Base-by-base conservation (phyloP, 2,329 filamentous ascomycete genomes). In the Ilyonectria robusta region DNA sequence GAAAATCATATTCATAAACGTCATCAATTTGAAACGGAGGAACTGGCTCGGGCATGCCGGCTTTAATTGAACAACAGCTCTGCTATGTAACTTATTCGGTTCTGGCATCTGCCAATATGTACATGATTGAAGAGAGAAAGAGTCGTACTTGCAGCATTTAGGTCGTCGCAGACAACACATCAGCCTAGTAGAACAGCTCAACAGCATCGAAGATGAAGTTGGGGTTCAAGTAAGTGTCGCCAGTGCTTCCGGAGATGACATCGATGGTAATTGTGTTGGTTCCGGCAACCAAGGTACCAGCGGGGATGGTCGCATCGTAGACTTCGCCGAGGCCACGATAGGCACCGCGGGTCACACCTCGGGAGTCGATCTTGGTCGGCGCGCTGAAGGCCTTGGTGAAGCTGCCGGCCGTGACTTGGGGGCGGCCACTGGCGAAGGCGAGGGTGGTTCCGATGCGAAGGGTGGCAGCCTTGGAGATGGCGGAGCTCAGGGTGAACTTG, bases 381-480 rank as follows among this genome's bases (percentile, higher is more conserved):
- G 88, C 87, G 2, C 82, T 76, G 1, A 82, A 81, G 0, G 82
- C 67, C 1, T 83, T 84, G 10, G 76, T 82, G 78, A 84, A 91
- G 42, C 80, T 81, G 72, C 92, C 91, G 55, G 92, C 82, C n/a
- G 78, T 83, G 11, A 85, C 85, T 46, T 84, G 82, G 1, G 90
- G 90, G 11, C 90, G 83, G 6, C 83, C 88, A 23, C 89, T 86
- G 0, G 86, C 85, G 69, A 91, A 92, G 2, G 87, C 83, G 23
- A 92, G 81, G 0, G 90, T 92, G 0, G 90, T 92, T 6, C 88
- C 89, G 65, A 92, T 87, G 48, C 89, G 85, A 29, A 92, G 84
- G 1, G 89, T 92, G 2, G 87, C 85, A 2, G 86, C 84, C 2
- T 84, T 83, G 1, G 70, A 71, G 6, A 87, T 84, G 2, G 83